Evolutionary conservation across 2,329 filamentous ascomycete species (phyloP).

Genomic region (Phyllosticta capitalensis): DNA sequence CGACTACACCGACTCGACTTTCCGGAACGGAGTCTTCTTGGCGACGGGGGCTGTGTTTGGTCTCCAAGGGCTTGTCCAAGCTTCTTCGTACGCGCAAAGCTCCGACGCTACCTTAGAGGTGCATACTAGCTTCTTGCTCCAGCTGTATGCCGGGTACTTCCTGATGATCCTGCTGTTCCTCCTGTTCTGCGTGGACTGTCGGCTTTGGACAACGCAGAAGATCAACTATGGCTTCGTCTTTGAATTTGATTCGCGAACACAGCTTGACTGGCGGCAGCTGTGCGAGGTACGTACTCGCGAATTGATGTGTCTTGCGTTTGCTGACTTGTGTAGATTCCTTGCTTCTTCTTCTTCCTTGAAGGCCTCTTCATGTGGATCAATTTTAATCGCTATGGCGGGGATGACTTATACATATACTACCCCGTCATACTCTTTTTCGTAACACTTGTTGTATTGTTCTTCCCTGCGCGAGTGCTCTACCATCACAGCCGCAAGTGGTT

Average conservation of each 20-base stretch:
- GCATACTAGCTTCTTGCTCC: constrained; percentile 49
- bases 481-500: constrained; percentile 76
- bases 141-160: constrained; percentile 81
- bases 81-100: constrained; percentile 20
- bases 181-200: constrained; percentile 78
- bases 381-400: constrained; percentile 59
- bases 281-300: constrained; percentile 58
- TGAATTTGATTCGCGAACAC: constrained; percentile 81
- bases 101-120: constrained; percentile 17
- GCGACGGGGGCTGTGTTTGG: constrained; percentile 35
- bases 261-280: constrained; percentile 82
- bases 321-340: constrained; percentile 53
- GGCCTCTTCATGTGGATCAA: constrained; percentile 85
- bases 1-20: constrained; percentile 50
- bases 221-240: constrained; percentile 98
- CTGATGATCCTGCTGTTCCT: constrained; percentile 69
- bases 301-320: constrained; percentile 49
- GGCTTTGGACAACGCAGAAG: constrained; percentile 71
- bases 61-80: constrained; percentile 35
- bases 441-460: constrained; percentile 58
- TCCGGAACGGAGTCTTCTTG: constrained; percentile 44
- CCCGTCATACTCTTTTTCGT: constrained; percentile 70
- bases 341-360: constrained; percentile 66
- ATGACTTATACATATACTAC: constrained; percentile 71
- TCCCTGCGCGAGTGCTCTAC: constrained; percentile 67